Conservation (phyloP, 352 stramenopile genomes). For the Phytophthora cactorum region DNA sequence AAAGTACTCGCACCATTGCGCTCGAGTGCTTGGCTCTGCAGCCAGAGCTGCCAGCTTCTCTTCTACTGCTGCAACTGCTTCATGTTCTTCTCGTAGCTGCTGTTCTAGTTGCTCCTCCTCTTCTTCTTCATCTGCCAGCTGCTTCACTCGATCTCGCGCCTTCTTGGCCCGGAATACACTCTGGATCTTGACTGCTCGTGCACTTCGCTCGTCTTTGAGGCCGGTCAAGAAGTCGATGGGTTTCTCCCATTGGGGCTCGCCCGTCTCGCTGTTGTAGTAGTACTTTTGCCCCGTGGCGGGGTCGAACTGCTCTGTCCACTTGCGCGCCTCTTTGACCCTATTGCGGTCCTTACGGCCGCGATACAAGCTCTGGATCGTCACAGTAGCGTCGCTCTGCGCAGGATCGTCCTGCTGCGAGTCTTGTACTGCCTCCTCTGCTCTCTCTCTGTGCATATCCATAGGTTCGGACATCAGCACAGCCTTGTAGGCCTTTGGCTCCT, state of each 20-base stretch:
- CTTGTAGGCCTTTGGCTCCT: constrained; percentile 34
- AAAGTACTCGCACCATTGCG: constrained; percentile 51
- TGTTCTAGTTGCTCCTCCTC: constrained; percentile 27
- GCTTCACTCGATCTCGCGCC: constrained; percentile 41
- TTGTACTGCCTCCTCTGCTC: constrained; percentile 1
- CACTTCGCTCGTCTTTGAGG: constrained; percentile 39
- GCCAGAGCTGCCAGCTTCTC: not conserved
- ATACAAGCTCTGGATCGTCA: constrained; percentile 49
- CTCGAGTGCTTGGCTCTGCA: constrained; percentile 1
- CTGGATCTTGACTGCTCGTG: constrained; percentile 60
- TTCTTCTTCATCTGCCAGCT: constrained; percentile 37
- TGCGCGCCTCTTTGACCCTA: constrained; percentile 21
- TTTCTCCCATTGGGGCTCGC: constrained; percentile 50
- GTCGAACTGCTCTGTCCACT: constrained; percentile 66
- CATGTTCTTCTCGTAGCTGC: constrained; percentile 12
- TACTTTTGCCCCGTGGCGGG: constrained; percentile 41
- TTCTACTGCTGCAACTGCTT: constrained; percentile 15
- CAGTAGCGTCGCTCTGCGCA: constrained; percentile 4
- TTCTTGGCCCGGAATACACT: constrained; percentile 55
- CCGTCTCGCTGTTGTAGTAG: constrained; percentile 58
- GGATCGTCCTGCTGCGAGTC: not conserved
- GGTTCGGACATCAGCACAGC: constrained; percentile 30
- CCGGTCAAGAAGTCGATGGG: constrained; percentile 42
- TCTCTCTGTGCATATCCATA: constrained; percentile 12
- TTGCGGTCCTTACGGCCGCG: constrained; percentile 34